A percentile compares a stretch with the other conserved stretches of the same genome.
Conservation (phyloP, 768 basidiomycete species). For the Coprinopsis marcescibilis region DNA sequence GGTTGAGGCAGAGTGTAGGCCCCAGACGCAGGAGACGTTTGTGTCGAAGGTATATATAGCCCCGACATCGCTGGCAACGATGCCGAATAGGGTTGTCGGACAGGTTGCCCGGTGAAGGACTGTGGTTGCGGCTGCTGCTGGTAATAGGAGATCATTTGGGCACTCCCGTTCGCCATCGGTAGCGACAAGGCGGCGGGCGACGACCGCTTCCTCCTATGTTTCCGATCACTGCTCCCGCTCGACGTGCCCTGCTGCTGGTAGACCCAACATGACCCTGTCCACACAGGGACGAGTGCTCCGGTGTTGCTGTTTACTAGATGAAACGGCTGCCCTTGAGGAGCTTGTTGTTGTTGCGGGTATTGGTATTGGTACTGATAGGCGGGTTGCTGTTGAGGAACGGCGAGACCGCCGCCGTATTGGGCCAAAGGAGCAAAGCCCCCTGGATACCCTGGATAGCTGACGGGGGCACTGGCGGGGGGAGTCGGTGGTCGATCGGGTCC, state of each 20-base stretch:
- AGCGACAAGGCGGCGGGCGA: neutral
- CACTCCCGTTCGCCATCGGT: neutral
- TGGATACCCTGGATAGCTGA: neutral
- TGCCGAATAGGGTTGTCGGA: neutral
- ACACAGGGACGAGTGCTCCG: neutral
- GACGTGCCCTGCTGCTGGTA: neutral
- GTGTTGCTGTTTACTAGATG: neutral
- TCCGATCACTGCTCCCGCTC: neutral
- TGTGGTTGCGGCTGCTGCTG: neutral
- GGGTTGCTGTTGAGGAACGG: neutral
- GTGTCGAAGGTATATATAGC: slow-evolving; percentile 1
- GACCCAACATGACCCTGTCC: neutral
- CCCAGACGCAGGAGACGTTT: neutral
- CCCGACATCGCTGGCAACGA: neutral
- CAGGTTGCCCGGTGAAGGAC: neutral
- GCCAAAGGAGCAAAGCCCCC: neutral
- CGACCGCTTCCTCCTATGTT: neutral
- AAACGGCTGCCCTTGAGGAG: neutral
- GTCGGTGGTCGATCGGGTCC: slow-evolving; percentile 9
- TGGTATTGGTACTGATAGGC: neutral
- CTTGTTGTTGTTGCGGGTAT: neutral
- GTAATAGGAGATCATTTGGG: neutral
- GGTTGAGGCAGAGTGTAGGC: neutral
- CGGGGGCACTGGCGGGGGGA: slow-evolving; percentile 3
- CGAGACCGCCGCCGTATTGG: neutral